phyloP scores from a whole-genome alignment of 179 eudicot species.

The Monotropa hypopitys region DNA sequence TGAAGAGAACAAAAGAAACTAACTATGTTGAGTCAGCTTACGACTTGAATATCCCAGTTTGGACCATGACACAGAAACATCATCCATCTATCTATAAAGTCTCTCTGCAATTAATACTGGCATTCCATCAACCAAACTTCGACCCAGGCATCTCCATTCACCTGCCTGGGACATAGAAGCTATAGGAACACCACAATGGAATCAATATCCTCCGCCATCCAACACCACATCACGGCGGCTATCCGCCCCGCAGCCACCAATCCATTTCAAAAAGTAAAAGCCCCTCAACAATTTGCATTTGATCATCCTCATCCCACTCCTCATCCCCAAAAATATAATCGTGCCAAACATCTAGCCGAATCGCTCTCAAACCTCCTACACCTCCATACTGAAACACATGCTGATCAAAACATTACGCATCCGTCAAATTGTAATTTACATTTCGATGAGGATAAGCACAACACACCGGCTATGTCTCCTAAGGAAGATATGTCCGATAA shows the following conservation, averaged over 20 bases:
- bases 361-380: conserved; percentile 33
- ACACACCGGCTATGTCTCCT: conserved; percentile 40
- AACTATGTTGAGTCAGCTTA: too few relatives aligned
- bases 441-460: conserved; percentile 24
- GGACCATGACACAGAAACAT: neutral
- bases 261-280: neutral
- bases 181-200: conserved; percentile 6
- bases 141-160: neutral
- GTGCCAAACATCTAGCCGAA: conserved; percentile 27
- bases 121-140: neutral
- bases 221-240: neutral
- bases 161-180: neutral
- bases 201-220: neutral
- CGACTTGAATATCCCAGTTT: too few relatives aligned
- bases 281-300: neutral
- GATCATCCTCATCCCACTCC: neutral
- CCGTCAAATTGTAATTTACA: conserved; percentile 7
- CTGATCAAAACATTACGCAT: conserved; percentile 14
- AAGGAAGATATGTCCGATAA: conserved; percentile 39
- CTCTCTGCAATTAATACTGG: neutral
- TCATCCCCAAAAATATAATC: conserved; percentile 8
- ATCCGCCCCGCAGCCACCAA: neutral
- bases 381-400: conserved; percentile 26
- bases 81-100: neutral
- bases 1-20: neutral